Percentiles rank a stretch among this genome's conserved stretches.
These are phyloP conservation scores for Fusarium xyrophilum DNA, from an alignment of 2,329 filamentous ascomycete genomes.

Conservation along the genomic window DNA sequence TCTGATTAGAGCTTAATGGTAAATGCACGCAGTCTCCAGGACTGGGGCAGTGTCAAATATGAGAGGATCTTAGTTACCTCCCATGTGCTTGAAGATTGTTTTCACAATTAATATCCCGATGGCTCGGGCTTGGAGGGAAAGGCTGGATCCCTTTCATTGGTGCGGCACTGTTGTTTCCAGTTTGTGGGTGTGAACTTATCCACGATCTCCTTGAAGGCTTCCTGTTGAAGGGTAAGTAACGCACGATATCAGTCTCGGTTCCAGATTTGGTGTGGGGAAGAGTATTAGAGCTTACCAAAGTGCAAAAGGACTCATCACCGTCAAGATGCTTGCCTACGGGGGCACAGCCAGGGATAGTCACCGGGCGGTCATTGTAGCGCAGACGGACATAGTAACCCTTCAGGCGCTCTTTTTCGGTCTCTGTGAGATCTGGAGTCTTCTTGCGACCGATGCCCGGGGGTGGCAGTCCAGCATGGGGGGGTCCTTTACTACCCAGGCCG, in stretches of 20 bases:
- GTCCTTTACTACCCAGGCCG: slow-evolving; percentile 30
- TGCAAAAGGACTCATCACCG: slow-evolving; percentile 89
- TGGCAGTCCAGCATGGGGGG: slow-evolving; percentile 39
- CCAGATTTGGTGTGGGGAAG: neutral
- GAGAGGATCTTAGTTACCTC: neutral
- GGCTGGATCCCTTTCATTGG: slow-evolving; percentile 52
- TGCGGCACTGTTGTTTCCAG: slow-evolving; percentile 69
- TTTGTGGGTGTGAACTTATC: slow-evolving; percentile 86
- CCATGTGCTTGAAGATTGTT: neutral
- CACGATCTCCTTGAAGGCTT: slow-evolving; percentile 90
- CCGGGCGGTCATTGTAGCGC: slow-evolving; percentile 85
- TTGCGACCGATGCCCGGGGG: slow-evolving; percentile 66
- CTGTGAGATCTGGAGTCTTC: slow-evolving; percentile 61
- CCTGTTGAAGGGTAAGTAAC: slow-evolving; percentile 53
- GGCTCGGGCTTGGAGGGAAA: slow-evolving; percentile 59
- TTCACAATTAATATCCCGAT: slow-evolving; percentile 51
- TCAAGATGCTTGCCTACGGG: slow-evolving; percentile 80
- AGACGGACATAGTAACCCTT: slow-evolving; percentile 86
- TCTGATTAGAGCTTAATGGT: neutral
- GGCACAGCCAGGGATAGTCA: slow-evolving; percentile 83
- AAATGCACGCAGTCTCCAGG: slow-evolving; percentile 4
- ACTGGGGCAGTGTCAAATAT: neutral
- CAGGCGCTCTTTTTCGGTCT: slow-evolving; percentile 64
- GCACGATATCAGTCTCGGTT: neutral
- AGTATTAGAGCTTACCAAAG: slow-evolving; percentile 65